Percentiles rank a stretch among this genome's conserved stretches.
Evolutionary conservation across 139 green algal species (phyloP).

Genomic region (Micromonas pusilla): DNA sequence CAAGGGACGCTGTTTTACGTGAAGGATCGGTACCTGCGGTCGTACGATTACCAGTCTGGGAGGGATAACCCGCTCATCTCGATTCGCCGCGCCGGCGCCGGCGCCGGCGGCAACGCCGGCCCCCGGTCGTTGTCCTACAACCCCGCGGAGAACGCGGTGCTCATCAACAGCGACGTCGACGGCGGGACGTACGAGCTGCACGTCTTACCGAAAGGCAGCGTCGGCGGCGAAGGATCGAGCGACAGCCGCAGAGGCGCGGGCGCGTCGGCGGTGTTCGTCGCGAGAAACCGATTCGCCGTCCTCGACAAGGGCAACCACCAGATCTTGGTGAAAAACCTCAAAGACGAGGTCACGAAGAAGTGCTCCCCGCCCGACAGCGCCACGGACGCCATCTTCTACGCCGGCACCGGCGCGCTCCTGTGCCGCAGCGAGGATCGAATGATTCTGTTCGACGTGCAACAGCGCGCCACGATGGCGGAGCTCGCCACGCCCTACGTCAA

Average conservation of each 20-base stretch:
- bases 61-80: slow-evolving; percentile 86
- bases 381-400: slow-evolving; percentile 92
- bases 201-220: slow-evolving; percentile 52
- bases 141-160: slow-evolving; percentile 90
- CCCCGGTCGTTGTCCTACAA: slow-evolving; percentile 84
- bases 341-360: slow-evolving; percentile 98
- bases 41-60: slow-evolving; percentile 77
- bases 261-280: slow-evolving; percentile 87
- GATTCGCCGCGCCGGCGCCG: slow-evolving; percentile 56
- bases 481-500: slow-evolving; percentile 85
- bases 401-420: slow-evolving; percentile 89
- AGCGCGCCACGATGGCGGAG: slow-evolving; percentile 77
- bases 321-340: slow-evolving; percentile 86
- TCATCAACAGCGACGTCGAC: slow-evolving; percentile 83
- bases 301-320: slow-evolving; percentile 84
- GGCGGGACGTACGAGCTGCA: slow-evolving; percentile 95
- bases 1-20: slow-evolving; percentile 87
- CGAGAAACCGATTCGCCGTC: slow-evolving; percentile 94
- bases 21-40: slow-evolving; percentile 93
- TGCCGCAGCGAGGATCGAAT: slow-evolving; percentile 92
- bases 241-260: slow-evolving; percentile 78
- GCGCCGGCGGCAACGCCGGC: slow-evolving; percentile 26
- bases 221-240: slow-evolving; percentile 26
- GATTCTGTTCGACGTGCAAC: slow-evolving; percentile 95
- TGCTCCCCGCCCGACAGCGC: slow-evolving; percentile 61